A percentile compares a stretch with the other conserved stretches of the same genome.
These are phyloP conservation scores for Rhizomucor miehei DNA, from an alignment of 371 early-diverging fungal genomes.

Conservation along the genomic window DNA sequence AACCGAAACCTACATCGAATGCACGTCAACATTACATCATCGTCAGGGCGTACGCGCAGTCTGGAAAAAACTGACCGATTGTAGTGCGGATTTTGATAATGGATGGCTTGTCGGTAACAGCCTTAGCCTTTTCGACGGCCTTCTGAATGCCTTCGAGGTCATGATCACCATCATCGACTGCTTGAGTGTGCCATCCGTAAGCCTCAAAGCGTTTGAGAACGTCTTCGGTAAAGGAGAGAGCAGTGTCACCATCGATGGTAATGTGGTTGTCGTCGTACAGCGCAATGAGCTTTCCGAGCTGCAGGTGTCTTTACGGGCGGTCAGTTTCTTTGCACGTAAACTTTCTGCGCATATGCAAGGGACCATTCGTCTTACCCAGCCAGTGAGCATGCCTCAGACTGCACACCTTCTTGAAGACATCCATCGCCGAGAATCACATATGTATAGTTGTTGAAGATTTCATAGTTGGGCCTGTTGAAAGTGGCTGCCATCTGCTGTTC, in stretches of 20 bases:
- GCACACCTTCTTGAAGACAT: constrained; percentile 99
- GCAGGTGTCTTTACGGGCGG: constrained; percentile 70
- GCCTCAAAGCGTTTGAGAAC: constrained; percentile 87
- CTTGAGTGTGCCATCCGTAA: constrained; percentile 91
- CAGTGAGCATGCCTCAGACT: constrained; percentile 95
- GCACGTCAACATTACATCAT: constrained; percentile 19
- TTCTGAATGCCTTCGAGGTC: constrained; percentile 70
- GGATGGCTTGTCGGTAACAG: constrained; percentile 83
- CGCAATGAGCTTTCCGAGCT: constrained; percentile 94
- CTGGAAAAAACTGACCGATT: constrained; percentile 48
- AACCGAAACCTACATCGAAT: constrained; percentile 73
- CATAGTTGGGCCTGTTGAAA: constrained; percentile 86
- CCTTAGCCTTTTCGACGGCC: constrained; percentile 81
- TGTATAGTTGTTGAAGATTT: constrained; percentile 83
- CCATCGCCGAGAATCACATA: constrained; percentile 97
- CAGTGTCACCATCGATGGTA: constrained; percentile 93
- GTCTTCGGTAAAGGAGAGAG: constrained; percentile 94
- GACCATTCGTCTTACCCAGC: constrained; percentile 72
- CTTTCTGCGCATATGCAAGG: too few species aligned
- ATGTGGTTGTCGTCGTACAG: constrained; percentile 98
- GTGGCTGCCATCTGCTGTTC: constrained; percentile 85
- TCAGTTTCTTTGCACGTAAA: too few species aligned
- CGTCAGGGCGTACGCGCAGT: not conserved
- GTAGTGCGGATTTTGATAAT: constrained; percentile 85
- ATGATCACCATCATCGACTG: constrained; percentile 83